Evolutionary conservation across 2,329 filamentous ascomycete genomes (phyloP).

Genomic region (Ilyonectria robusta): DNA sequence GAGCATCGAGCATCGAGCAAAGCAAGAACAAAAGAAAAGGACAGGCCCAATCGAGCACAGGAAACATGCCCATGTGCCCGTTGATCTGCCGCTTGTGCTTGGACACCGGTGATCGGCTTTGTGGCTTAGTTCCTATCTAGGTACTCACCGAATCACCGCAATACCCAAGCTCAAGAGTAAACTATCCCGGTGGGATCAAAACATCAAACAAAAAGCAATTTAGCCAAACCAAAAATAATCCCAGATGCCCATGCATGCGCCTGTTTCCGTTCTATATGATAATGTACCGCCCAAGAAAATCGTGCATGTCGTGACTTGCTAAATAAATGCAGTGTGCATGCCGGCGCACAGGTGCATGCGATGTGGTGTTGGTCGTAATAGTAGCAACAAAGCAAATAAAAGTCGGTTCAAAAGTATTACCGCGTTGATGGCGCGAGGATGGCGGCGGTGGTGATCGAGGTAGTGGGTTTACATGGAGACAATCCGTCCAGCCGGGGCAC

Average conservation of each 20-base stretch:
- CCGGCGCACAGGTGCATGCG: slow-evolving; percentile 19
- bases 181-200: neutral
- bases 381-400: slow-evolving; percentile 18
- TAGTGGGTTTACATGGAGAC: slow-evolving; percentile 58
- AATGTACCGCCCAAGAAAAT: slow-evolving; percentile 25
- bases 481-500: slow-evolving; percentile 55
- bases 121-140: neutral
- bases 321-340: slow-evolving; percentile 18
- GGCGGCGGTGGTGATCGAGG: slow-evolving; percentile 12
- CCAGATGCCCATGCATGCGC: slow-evolving; percentile 17
- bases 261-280: slow-evolving; percentile 29
- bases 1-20: neutral
- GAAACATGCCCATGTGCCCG: too few species aligned
- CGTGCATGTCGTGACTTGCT: slow-evolving; percentile 32
- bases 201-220: neutral
- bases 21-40: neutral
- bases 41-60: neutral
- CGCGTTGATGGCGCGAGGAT: slow-evolving; percentile 25
- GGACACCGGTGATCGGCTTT: too few species aligned
- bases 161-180: neutral
- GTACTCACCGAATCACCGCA: neutral
- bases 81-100: neutral
- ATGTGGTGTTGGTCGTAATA: slow-evolving; percentile 10
- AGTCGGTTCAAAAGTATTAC: neutral
- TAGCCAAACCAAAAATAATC: slow-evolving; percentile 1